A percentile compares a stretch with the other conserved stretches of the same genome.
Evolutionary conservation across 441 rosid species (phyloP).

Genomic region (Dalechampia spathulata): DNA sequence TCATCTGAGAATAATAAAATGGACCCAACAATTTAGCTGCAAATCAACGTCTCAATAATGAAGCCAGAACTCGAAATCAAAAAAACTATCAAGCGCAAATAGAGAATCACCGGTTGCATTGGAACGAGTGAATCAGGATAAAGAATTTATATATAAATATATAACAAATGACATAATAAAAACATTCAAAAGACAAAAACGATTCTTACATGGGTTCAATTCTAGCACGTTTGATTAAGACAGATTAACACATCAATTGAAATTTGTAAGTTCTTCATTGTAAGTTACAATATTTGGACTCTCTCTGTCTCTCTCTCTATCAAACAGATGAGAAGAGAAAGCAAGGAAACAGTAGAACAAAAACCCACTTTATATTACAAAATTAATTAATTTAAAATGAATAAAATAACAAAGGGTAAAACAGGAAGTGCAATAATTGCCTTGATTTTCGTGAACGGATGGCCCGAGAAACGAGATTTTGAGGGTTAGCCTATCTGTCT

Average conservation of each 20-base stretch:
- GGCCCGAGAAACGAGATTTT: conserved; percentile 61
- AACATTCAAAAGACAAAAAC: conserved; percentile 14
- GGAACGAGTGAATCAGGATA: too few relatives aligned
- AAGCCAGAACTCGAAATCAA: too few relatives aligned
- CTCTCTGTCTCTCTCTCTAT: conserved; percentile 17
- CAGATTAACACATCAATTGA: conserved; percentile 37
- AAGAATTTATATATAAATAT: too few relatives aligned
- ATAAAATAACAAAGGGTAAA: conserved; percentile 27
- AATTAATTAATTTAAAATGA: neutral
- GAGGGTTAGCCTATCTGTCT: too few relatives aligned
- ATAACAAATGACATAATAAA: too few relatives aligned
- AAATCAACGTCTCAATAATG: conserved; percentile 20
- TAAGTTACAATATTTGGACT: too few relatives aligned
- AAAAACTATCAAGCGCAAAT: too few relatives aligned
- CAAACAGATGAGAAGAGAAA: too few relatives aligned
- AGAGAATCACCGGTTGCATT: too few relatives aligned
- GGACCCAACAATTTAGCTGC: conserved; percentile 26
- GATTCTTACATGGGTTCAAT: conserved; percentile 39
- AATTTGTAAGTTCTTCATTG: too few relatives aligned
- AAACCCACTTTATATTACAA: conserved; percentile 12
- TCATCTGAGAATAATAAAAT: neutral
- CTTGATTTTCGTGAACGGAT: conserved; percentile 48
- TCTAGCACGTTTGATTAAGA: conserved; percentile 23
- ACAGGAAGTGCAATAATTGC: conserved; percentile 29
- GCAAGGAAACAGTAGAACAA: conserved; percentile 25